A percentile compares a stretch with the other conserved stretches of the same genome.
Conservation (phyloP, 768 basidiomycete species). For the Crucibulum laeve region DNA sequence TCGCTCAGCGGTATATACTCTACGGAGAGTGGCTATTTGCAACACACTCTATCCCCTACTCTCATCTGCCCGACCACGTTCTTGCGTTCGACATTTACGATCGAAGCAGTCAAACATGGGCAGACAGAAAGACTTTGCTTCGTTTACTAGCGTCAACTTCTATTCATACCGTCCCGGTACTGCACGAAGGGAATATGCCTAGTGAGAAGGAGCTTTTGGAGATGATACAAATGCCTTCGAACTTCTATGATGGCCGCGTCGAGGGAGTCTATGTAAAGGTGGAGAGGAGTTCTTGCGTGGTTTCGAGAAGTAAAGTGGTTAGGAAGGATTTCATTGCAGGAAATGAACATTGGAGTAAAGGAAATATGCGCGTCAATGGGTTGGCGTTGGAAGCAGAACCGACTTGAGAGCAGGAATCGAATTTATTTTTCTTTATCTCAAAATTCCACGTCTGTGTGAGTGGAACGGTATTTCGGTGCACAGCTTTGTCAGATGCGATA, state of each 20-base stretch:
- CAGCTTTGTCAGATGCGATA: too few species aligned
- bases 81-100: constrained; percentile 60
- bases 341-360: constrained; percentile 57
- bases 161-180: constrained; percentile 37
- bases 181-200: constrained; percentile 39
- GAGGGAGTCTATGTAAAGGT: constrained; percentile 60
- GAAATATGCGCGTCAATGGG: constrained; percentile 31
- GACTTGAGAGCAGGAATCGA: too few species aligned
- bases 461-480: too few species aligned
- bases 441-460: too few species aligned
- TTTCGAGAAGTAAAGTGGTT: constrained; percentile 51
- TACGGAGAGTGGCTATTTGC: constrained; percentile 65
- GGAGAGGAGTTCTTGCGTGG: constrained; percentile 34
- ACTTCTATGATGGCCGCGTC: constrained; percentile 40
- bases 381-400: too few species aligned
- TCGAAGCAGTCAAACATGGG: constrained; percentile 37
- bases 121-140: constrained; percentile 28
- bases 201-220: constrained; percentile 29
- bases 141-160: constrained; percentile 30
- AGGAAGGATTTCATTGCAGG: constrained; percentile 58
- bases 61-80: constrained; percentile 49
- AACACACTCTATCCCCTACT: constrained; percentile 58
- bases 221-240: constrained; percentile 42
- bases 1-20: constrained; percentile 53
- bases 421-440: too few species aligned